Conservation (phyloP, 306 rosid species). For the Dryas octopetala region DNA sequence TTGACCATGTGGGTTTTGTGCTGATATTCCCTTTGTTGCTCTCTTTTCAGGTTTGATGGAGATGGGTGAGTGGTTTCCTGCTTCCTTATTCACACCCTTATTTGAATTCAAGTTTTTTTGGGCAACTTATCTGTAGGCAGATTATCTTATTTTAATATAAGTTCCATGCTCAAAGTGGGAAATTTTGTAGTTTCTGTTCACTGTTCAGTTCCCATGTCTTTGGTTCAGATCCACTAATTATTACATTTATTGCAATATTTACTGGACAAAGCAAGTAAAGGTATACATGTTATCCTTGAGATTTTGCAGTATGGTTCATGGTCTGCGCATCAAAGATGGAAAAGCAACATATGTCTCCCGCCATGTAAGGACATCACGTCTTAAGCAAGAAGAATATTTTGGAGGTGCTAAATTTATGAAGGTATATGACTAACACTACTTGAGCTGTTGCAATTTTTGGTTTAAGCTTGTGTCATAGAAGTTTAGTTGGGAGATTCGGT, state of each 20-base stretch:
- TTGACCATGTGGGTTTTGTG: constrained; percentile 18
- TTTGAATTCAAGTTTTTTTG: constrained; percentile 20
- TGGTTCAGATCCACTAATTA: background rate
- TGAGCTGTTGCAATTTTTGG: background rate
- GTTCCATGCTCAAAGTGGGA: background rate
- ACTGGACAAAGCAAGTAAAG: background rate
- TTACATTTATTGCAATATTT: background rate
- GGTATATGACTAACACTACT: constrained; percentile 35
- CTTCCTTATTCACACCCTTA: constrained; percentile 17
- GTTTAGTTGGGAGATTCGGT: constrained; percentile 22
- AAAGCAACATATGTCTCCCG: constrained; percentile 89
- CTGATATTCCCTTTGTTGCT: constrained; percentile 31
- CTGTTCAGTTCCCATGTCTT: background rate
- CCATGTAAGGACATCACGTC: constrained; percentile 71
- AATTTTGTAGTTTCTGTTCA: background rate
- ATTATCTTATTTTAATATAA: background rate
- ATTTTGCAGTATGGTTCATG: constrained; percentile 87
- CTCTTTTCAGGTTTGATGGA: constrained; percentile 87
- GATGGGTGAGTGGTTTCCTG: constrained; percentile 71
- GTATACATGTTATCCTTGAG: background rate
- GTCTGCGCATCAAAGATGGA: constrained; percentile 92
- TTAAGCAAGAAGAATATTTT: constrained; percentile 88
- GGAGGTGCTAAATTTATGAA: constrained; percentile 87
- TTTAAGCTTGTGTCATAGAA: constrained; percentile 1
- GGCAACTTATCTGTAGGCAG: background rate